Conservation (phyloP, 495 filamentous ascomycete species). For the Penicillium roqueforti region DNA sequence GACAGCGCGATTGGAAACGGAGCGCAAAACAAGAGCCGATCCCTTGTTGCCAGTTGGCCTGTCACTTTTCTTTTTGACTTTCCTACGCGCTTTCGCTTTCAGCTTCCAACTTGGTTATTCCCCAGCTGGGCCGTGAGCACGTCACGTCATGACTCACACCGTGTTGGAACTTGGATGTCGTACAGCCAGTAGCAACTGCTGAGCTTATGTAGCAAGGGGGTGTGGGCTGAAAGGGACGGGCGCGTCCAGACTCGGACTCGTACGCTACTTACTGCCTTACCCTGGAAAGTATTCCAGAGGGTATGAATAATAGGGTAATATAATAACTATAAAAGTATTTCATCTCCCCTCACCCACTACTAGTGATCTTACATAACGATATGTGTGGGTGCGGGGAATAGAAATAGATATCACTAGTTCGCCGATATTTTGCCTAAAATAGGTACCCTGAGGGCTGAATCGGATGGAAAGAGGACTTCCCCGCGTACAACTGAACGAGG, state of each 20-base stretch:
- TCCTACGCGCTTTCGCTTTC: not conserved
- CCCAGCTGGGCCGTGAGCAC: constrained; percentile 4
- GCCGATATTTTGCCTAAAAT: not conserved
- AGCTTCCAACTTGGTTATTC: not conserved
- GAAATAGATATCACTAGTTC: not conserved
- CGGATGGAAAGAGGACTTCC: not conserved
- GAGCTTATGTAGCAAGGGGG: not conserved
- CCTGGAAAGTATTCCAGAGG: not conserved
- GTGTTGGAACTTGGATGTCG: not conserved
- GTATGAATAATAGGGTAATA: not conserved
- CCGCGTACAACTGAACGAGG: not conserved
- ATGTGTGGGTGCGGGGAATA: not conserved
- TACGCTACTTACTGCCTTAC: not conserved
- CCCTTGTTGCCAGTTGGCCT: not conserved
- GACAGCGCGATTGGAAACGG: constrained; percentile 22
- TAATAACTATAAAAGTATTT: no score
- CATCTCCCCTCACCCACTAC: no score
- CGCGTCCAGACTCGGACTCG: not conserved
- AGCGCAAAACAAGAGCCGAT: constrained; percentile 6
- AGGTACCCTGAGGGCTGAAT: not conserved
- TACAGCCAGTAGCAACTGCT: not conserved
- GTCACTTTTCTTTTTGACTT: not conserved
- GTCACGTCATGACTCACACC: constrained; percentile 15
- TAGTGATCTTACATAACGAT: constrained; percentile 1
- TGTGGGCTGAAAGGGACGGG: not conserved